Evolutionary conservation across 495 filamentous ascomycete species (phyloP), one percentile per base, ranked within the genome.

Genomic region (Aspergillus baeticus): DNA sequence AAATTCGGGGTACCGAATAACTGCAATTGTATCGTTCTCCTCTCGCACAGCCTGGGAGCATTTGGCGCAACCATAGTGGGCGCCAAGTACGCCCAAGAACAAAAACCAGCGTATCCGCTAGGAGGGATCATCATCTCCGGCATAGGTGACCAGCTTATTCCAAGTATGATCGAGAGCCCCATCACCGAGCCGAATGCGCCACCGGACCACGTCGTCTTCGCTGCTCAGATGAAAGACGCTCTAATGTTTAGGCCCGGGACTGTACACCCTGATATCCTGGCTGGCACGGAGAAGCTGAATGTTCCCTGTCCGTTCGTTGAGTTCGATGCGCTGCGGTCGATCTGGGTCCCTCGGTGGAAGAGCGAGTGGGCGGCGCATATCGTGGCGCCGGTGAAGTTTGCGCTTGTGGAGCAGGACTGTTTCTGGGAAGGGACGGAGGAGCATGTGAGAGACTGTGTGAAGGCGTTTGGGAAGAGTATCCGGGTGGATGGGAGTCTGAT

Each of bases 1-100:
- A 31, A 57, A 6, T 67, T 71, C 41, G 69, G 66, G 2, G 26
- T 15, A 10, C 51, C 60, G 13, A 55, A 55, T 33, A 59, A 53
- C 3, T 67, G 66, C 49, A 64, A 55, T 36, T 55, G 51, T 21
- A 50, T 75, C 41, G 64, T 72, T 2, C 57, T 72, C 1, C 59
- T 69, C 2, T 57, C 46, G 22, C 71, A 75, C 58, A 67, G 64
- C 39, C 57, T 72, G 10, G 69, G 64, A 6, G 43, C 45, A 0
- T 55, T 65, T 15, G 54, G 55, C 10, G 63, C 57, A 17, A 61
- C 67, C 42, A 57, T 69, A 2, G 54, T 65, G 2, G 68, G 66
- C 20, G 66, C 64, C 3, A 13, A 55, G 18, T 60, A 69, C 38
- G 60, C 42, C 6, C 44, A 59, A 31, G 57, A 47, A 14, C 35